Evolutionary conservation across 805 yeast genomes (phyloP), one percentile per base, ranked within the genome.

Genomic region (Saturnispora zaruensis): DNA sequence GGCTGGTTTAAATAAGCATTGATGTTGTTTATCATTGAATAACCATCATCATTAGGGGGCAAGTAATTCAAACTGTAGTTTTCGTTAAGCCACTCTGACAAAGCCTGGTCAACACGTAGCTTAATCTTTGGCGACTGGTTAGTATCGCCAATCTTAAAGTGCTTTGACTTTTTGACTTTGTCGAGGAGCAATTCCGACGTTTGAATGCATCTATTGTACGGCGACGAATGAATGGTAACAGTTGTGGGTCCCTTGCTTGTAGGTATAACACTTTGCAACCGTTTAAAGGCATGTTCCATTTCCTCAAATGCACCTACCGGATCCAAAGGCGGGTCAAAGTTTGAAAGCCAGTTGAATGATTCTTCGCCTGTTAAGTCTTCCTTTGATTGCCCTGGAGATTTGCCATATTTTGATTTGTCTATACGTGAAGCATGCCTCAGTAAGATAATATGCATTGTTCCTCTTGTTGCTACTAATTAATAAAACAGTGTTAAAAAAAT

Each of bases 11-110:
- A 51, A 55, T 71, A 73, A 24, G 66, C 66, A 40, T 69, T 65
- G 7, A 73, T 66, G 44, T 67, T 65, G 52, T 66, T 65, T 21
- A 70, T 59, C 57, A 73, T 58, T 1, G 73, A 63, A 9, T 64
- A 66, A 13, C 77, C 77, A 49, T 68, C 69, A 57, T 73, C 76
- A 52, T 71, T 72, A 6, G 76, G 76, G 2, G 76, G 77, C 43
- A 65, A 61, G 49, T 61, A 65, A 41, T 65, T 64, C 33, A 69
- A 58, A 49, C 71, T 70, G 44, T 69, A 65, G 40, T 69, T 69
- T 11, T 65, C 66, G 51, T 61, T 68, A n/a, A 72, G 60, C 76
- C 76, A 73, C 44, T 72, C 76, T 2, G 71, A 65, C 9, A 71
- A 56, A 1, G 66, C 67, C 44, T 72, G 76, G 49, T 72, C 76